Evolutionary conservation across 2,329 filamentous ascomycete species (phyloP), one percentile per base, ranked within the genome.

Genomic region (Colletotrichum destructivum): DNA sequence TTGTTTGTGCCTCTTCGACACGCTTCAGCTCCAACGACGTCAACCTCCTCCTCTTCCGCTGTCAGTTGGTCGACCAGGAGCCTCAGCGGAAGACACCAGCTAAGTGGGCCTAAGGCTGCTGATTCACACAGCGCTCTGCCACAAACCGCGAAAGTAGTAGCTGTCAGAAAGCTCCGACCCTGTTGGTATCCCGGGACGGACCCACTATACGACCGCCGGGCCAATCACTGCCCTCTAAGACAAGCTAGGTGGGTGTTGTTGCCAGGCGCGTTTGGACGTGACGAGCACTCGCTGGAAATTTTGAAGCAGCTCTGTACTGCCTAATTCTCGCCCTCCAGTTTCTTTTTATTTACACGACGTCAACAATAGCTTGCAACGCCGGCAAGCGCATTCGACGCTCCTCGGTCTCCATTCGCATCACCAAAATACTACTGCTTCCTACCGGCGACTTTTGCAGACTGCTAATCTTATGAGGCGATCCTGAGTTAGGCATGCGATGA

Each of bases 401-500:
- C 9, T 52, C 46, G n/a, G 47, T 47, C 18, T 18, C 18, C 18
- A 9, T 51, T 66, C 26, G 21, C 38, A 62, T 6, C 35, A 21
- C 16, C n/a, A 51, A 6, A 42, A 55, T 23, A 15, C 55, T 42
- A 26, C 21, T n/a, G 21, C 12, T 16, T 35, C 13, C 15, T 46
- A 16, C 44, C 18, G 40, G 49, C 51, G 55, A 47, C 16, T 26
- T 38, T 35, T 21, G n/a, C 42, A 26, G 2, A 47, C 40, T 47
- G 46, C 51, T 55, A 68, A 46, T 73, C 46, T 62, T 69, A 72
- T 72, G 69, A 69, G 62, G 66, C 61, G 35, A 38, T 57, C 74
- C 42, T 72, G 74, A 78, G 77, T 79, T 79, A 85, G 85, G 83
- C 82, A 92, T 92, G 90, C 90, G 84, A 96, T 96, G 94, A 94